Percentiles rank a stretch among this genome's conserved stretches.
These are phyloP conservation scores for Venturia pyrina DNA, from an alignment of 2,329 filamentous ascomycete species.

Conservation along the genomic window DNA sequence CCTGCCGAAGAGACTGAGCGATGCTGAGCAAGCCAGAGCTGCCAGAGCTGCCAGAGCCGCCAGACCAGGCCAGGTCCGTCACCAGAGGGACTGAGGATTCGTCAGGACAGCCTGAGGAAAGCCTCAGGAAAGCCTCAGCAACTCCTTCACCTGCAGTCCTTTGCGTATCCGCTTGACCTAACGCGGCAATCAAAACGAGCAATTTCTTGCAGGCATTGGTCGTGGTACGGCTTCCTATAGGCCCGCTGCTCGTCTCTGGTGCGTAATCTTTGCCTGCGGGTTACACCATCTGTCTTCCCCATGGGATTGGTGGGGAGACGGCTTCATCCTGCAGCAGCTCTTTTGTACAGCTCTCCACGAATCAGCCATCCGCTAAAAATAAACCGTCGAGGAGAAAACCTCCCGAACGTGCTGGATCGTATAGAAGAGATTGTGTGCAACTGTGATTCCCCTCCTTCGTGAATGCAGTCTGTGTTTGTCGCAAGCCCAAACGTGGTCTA, in stretches of 20 bases:
- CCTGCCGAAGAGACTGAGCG: neutral
- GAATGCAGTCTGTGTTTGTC: neutral
- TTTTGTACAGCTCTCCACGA: neutral
- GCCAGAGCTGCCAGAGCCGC: no score
- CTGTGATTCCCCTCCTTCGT: neutral
- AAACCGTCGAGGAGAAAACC: neutral
- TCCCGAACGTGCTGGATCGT: neutral
- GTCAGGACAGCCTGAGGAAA: no score
- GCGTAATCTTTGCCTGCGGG: neutral
- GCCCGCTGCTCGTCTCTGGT: neutral
- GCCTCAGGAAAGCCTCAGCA: neutral
- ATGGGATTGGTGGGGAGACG: neutral
- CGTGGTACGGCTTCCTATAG: neutral
- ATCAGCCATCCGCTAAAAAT: constrained; percentile 2
- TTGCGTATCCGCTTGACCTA: neutral
- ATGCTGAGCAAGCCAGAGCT: neutral
- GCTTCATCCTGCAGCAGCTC: neutral
- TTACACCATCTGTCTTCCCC: neutral
- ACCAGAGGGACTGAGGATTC: no score
- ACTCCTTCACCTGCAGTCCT: neutral
- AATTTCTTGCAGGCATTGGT: neutral
- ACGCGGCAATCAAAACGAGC: neutral
- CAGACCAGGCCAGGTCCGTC: no score
- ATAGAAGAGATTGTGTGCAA: neutral
- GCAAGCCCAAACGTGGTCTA: no score